Base-by-base conservation (phyloP, 176 grass and related monocot species). In the Areca catechu region DNA sequence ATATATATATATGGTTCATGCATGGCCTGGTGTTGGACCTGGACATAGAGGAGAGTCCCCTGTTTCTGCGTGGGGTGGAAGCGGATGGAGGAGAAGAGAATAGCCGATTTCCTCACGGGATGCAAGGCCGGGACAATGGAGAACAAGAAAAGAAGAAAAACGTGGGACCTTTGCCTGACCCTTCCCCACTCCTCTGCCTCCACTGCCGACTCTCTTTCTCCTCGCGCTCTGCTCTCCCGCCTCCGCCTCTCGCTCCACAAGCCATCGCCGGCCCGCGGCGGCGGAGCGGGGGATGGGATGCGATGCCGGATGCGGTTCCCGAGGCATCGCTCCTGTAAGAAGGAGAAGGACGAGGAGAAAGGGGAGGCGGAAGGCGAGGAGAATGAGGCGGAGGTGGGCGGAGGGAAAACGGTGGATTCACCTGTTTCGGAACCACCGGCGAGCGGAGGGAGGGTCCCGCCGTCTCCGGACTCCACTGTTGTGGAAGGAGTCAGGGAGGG, bases 221-320 rank as follows among this genome's bases (percentile, higher is more conserved):
- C 66, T 23, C 49, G 60, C 16, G 24, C 15, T 6, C 50, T 66
- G 14, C 49, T 66, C 49, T 66, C 63, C 22, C 49, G 63, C 3
- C n/a, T 66, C 16, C 63, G 51, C 7, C 16, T 66, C 23, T 30
- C 63, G 2, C 47, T 52, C 20, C 19, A 25, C 19, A 22, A 23
- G 49, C 0, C 22, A 16, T 29, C 49, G 7, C 49, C 49, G 6
- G 7, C 16, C 1, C 49, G 49, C 62, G 17, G 15, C 2, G 23
- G 22, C 22, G 23, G 6, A 3, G 15, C 4, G 5, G 56, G 64
- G 12, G 67, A 78, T 10, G 52, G 58, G 4, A 56, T 65, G 5
- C 67, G 75, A 20, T 78, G 67, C 15, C 59, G 75, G 54, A 50
- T 78, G 22, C 57, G 75, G 20, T 67, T 79, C 19, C 69, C 76